Conservation (phyloP, 371 early-diverging fungal species). For the Zancudomyces culisetae region DNA sequence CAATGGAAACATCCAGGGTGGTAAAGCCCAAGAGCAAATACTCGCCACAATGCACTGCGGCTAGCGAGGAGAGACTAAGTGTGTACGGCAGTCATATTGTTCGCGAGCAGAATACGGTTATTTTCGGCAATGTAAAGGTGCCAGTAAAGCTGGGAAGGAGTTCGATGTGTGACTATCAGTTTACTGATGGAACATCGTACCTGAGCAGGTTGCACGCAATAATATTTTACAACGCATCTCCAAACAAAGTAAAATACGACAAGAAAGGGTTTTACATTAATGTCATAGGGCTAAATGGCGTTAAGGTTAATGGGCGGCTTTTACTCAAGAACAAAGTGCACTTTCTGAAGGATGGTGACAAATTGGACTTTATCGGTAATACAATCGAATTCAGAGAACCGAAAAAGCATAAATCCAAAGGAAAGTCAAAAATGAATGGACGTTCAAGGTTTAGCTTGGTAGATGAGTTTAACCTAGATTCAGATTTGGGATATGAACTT, state of each 20-base stretch:
- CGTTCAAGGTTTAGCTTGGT: not conserved
- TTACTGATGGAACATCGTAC: not conserved
- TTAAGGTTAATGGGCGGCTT: slow-evolving; percentile 19
- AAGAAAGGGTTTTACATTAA: slow-evolving; percentile 6
- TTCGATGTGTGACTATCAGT: not conserved
- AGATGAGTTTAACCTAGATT: not conserved
- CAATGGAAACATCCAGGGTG: too few relatives aligned
- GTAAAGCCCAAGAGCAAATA: too few relatives aligned
- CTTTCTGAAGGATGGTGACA: slow-evolving; percentile 9
- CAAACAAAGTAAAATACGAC: not conserved
- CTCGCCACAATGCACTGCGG: too few relatives aligned
- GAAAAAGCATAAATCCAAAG: not conserved
- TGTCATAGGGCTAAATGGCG: slow-evolving; percentile 17
- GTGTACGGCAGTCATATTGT: too few relatives aligned
- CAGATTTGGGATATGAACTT: not conserved
- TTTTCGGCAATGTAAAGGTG: not conserved
- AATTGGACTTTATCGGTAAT: slow-evolving; percentile 21
- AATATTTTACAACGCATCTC: not conserved
- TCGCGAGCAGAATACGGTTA: too few relatives aligned
- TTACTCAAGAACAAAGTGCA: slow-evolving; percentile 4
- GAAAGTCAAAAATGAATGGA: not conserved
- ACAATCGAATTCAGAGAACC: slow-evolving; percentile 13
- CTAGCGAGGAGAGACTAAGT: too few relatives aligned
- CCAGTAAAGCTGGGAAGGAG: not conserved
- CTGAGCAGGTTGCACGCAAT: not conserved